Percentiles rank a stretch among this genome's conserved stretches.
Conservation (phyloP, 768 basidiomycete species). For the Imleria badia region DNA sequence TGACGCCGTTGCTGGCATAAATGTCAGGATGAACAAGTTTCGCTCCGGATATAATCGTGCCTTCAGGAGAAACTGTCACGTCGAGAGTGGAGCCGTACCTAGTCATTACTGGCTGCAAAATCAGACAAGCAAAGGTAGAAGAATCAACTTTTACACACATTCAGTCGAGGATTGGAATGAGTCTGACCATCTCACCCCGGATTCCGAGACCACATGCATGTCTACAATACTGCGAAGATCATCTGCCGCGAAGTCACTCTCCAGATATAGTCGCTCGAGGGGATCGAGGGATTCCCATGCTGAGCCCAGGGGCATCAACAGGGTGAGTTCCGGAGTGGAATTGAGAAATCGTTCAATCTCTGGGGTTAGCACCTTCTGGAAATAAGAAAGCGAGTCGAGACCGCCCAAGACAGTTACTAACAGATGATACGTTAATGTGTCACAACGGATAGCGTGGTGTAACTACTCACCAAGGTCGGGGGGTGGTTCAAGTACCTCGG, state of each 20-base stretch:
- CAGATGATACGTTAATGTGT: background rate
- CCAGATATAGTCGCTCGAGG: conserved; percentile 83
- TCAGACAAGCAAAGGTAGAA: conserved; percentile 10
- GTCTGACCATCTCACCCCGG: conserved; percentile 65
- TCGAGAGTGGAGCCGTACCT: conserved; percentile 66
- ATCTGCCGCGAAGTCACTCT: conserved; percentile 81
- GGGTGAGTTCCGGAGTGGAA: conserved; percentile 68
- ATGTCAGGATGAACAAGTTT: conserved; percentile 75
- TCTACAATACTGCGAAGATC: conserved; percentile 78
- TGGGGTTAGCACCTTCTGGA: conserved; percentile 67
- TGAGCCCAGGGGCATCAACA: conserved; percentile 84
- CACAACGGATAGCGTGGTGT: background rate
- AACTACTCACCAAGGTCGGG: conserved; percentile 63
- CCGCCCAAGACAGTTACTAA: conserved; percentile 61
- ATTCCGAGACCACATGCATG: conserved; percentile 66
- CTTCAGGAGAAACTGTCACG: conserved; percentile 52
- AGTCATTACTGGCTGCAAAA: conserved; percentile 57
- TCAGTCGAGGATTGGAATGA: conserved; percentile 52
- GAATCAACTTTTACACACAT: conserved; percentile 41
- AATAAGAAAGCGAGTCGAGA: conserved; percentile 66
- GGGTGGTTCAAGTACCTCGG: conserved; percentile 73
- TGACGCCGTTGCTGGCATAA: conserved; percentile 91
- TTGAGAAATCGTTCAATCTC: conserved; percentile 59
- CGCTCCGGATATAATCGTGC: conserved; percentile 56
- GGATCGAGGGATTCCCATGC: conserved; percentile 80